A percentile compares a stretch with the other conserved stretches of the same genome.
Evolutionary conservation across 164 flowering plant genomes (phyloP).

Genomic region (Santalum album): DNA sequence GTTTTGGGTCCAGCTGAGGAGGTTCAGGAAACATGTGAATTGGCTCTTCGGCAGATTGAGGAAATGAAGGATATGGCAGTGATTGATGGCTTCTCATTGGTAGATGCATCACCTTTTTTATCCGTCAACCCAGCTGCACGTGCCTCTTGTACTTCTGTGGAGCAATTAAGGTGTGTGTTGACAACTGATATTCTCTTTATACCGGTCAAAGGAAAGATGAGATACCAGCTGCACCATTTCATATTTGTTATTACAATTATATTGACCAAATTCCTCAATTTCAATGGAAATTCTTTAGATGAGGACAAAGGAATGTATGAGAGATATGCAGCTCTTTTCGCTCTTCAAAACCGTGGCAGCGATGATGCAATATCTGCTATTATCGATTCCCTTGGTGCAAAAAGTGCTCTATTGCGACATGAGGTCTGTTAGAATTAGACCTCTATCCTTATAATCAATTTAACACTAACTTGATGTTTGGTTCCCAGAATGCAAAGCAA

Average conservation of each 20-base stretch:
- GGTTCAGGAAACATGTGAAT: conserved; percentile 90
- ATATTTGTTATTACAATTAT: background rate
- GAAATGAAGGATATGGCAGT: conserved; percentile 27
- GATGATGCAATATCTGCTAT: conserved; percentile 72
- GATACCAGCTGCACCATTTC: background rate
- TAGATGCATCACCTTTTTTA: conserved; percentile 57
- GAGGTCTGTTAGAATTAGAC: conserved; percentile 61
- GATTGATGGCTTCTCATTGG: conserved; percentile 16
- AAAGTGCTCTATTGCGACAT: conserved; percentile 82
- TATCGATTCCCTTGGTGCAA: conserved; percentile 66
- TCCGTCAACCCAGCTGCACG: conserved; percentile 94
- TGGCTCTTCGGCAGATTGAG: conserved; percentile 76
- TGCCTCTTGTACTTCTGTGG: conserved; percentile 48
- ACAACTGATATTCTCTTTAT: no score
- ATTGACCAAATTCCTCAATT: no score
- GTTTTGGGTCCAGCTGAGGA: conserved; percentile 80
- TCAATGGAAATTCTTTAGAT: conserved; percentile 69
- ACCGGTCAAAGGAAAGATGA: no score
- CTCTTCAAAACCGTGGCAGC: conserved; percentile 74
- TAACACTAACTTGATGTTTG: no score
- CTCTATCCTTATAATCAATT: background rate
- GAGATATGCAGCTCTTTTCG: conserved; percentile 88
- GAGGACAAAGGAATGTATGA: conserved; percentile 85
- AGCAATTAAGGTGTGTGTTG: conserved; percentile 55
- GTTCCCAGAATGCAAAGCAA: no score